phyloP scores from a whole-genome alignment of 176 grass and related monocot species.

The Tuctoria greenei region DNA sequence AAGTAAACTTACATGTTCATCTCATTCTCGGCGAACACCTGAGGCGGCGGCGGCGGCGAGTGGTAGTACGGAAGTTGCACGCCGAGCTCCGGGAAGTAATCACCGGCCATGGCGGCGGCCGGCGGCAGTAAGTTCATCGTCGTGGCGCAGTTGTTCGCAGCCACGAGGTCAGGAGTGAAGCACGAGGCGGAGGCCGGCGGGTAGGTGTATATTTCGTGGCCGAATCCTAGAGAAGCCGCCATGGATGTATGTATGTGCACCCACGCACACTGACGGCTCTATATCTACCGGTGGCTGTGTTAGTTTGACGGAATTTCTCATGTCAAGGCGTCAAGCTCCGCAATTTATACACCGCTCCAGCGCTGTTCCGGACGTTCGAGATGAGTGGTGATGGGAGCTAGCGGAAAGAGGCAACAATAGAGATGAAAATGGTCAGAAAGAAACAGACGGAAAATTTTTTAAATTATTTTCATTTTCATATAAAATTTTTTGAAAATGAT shows the following conservation, averaged over 20 bases:
- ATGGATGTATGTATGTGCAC: not conserved
- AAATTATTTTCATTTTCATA: too few relatives aligned
- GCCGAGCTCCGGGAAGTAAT: slow-evolving; percentile 13
- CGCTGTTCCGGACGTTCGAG: not conserved
- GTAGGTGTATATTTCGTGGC: slow-evolving; percentile 8
- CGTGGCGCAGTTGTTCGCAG: not conserved
- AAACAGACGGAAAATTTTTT: too few relatives aligned
- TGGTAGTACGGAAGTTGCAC: not conserved
- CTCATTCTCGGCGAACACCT: not conserved
- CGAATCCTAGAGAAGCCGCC: slow-evolving; percentile 46
- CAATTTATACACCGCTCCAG: slow-evolving; percentile 35
- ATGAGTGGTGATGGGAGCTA: not conserved
- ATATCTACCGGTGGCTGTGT: not conserved
- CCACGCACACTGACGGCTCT: not conserved
- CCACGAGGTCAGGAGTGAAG: not conserved
- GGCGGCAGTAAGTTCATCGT: not conserved
- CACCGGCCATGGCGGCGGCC: not conserved
- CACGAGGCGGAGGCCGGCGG: not conserved
- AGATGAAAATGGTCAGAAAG: too few relatives aligned
- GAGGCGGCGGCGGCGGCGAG: slow-evolving; percentile 9
- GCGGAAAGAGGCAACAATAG: not conserved
- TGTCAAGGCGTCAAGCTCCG: not conserved
- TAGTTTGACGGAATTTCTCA: slow-evolving; percentile 21
- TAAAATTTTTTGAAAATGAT: too few relatives aligned
- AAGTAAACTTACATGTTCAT: slow-evolving; percentile 3